These are phyloP conservation scores for Penicillium olsonii DNA, from an alignment of 2,329 filamentous ascomycete genomes.

Conservation along the genomic window DNA sequence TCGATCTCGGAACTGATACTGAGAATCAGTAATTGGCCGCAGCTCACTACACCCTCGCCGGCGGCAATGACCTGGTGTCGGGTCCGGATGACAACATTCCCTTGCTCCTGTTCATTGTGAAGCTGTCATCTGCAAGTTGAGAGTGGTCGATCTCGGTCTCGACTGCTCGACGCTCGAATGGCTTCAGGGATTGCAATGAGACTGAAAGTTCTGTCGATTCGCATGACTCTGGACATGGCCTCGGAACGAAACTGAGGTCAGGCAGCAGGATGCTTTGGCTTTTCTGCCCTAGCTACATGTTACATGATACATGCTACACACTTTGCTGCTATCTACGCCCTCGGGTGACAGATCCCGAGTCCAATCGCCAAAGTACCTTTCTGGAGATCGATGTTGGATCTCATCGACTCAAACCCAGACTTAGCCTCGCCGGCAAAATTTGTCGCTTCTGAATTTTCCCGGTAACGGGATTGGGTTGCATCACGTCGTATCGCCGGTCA, in stretches of 20 bases:
- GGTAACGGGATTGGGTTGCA: constrained; percentile 25
- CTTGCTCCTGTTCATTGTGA: neutral
- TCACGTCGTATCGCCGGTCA: constrained; percentile 23
- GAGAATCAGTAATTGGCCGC: neutral
- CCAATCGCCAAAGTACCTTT: constrained; percentile 6
- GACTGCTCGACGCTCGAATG: neutral
- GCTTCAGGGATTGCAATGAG: constrained; percentile 1
- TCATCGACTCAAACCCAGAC: constrained; percentile 5
- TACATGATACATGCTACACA: neutral
- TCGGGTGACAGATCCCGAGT: constrained; percentile 5
- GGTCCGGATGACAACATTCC: neutral
- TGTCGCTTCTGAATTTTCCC: constrained; percentile 18
- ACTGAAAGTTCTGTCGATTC: constrained; percentile 2
- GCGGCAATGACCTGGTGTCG: neutral
- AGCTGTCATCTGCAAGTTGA: constrained; percentile 1
- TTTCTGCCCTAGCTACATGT: neutral
- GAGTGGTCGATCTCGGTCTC: constrained; percentile 2
- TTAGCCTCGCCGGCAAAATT: constrained; percentile 4
- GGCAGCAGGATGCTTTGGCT: neutral
- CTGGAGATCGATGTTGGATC: constrained; percentile 22
- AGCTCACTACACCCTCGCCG: neutral
- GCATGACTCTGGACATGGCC: constrained; percentile 9
- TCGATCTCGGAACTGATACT: neutral
- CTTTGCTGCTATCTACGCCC: neutral
- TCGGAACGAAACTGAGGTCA: constrained; percentile 5